Percentiles rank a stretch among this genome's conserved stretches.
Conservation (phyloP, 305 asterid genomes). For the Fraxinus greggii region DNA sequence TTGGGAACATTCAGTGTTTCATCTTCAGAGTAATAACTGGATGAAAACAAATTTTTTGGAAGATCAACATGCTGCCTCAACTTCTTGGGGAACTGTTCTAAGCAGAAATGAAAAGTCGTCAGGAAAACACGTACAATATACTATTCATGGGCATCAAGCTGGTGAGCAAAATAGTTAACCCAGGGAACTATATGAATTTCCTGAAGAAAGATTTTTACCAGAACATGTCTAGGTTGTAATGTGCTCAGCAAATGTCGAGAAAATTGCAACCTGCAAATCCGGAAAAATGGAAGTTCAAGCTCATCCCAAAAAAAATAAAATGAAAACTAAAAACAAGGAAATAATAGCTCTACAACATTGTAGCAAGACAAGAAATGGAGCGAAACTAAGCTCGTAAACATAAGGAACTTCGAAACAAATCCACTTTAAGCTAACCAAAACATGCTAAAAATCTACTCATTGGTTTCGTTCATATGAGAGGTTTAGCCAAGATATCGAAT, state of each 20-base stretch:
- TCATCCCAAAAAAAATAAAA: neutral
- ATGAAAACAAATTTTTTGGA: conserved; percentile 36
- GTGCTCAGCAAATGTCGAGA: conserved; percentile 49
- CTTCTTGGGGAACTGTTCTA: conserved; percentile 60
- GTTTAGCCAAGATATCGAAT: neutral
- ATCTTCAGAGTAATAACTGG: conserved; percentile 46
- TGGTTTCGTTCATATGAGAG: neutral
- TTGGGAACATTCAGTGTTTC: conserved; percentile 45
- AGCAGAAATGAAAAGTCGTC: conserved; percentile 12
- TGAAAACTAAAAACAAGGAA: neutral
- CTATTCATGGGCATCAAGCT: neutral
- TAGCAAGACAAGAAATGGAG: neutral
- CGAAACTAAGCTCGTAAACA: neutral
- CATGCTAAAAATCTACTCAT: neutral
- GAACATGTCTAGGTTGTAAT: conserved; percentile 64
- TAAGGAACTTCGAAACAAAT: neutral
- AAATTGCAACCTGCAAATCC: conserved; percentile 47
- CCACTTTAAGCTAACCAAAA: neutral
- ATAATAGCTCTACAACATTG: neutral
- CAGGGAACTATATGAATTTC: conserved; percentile 2
- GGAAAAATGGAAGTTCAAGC: neutral
- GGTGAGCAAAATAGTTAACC: neutral
- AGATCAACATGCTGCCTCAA: conserved; percentile 35
- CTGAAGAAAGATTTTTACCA: conserved; percentile 39
- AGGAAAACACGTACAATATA: neutral